Base-by-base conservation (phyloP, 2,329 filamentous ascomycete species). In the Rhytidhysteron rufulum region DNA sequence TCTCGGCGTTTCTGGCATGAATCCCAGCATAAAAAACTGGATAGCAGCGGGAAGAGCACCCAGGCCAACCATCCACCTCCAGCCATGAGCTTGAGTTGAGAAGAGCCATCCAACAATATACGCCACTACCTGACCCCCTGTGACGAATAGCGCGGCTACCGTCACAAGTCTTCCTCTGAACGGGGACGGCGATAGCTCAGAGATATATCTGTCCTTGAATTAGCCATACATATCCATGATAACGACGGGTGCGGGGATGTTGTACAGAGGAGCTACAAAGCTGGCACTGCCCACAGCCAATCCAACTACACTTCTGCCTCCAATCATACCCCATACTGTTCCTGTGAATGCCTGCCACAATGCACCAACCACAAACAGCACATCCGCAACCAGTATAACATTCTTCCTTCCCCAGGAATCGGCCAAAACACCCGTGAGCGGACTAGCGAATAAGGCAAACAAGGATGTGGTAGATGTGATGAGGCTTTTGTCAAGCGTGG, bases 11-110 rank as follows among this genome's bases (percentile, higher is more conserved):
- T 97, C 91, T 0, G 89, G 89, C 78, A 95, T 84, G 37, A 80
- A 72, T 2, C 80, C 53, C 43, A 96, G 68, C 40, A 94, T 68
- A 0, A 73, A 60, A 4, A 80, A 77, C 61, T 96, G 91, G 3
- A 89, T 40, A 0, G 78, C 62, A 0, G 89, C 90, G 0, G 91
- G 91, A 19, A 85, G 46, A 7, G 86, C 86, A 1, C 90, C 91
- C 0, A 96, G 66, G 0, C 90, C 90, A 0, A 96, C 89, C 79
- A 95, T 90, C 83, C 86, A 94, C 36, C 88, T 75, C 90, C 91
- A 97, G 2, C 85, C 88, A 32, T 55, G 48, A 3, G 37, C 44
- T 6, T 77, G 74, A 8, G 47, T 46, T 5, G 80, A 76, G 34
- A 95, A 83, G 0, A 74, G 63, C 85, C 86, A 95, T 1, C 91